Conservation (phyloP, 106 monocot genomes). For the Acorus gramineus region DNA sequence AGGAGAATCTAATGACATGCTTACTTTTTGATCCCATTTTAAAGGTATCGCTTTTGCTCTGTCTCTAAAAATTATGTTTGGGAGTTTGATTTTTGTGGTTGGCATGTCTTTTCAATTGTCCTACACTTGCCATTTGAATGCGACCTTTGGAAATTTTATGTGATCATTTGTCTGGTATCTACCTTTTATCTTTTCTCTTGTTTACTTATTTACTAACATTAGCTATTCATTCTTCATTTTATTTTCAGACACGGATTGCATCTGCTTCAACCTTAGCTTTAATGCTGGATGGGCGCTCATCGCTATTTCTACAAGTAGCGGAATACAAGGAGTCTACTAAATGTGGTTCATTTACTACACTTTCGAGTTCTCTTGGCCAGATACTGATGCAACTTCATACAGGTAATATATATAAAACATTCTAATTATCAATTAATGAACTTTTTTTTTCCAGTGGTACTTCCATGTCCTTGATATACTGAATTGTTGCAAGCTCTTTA, state of each 20-base stretch:
- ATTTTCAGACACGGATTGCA: slow-evolving; percentile 52
- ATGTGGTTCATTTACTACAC: slow-evolving; percentile 77
- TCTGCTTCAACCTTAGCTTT: slow-evolving; percentile 61
- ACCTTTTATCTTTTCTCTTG: too few species aligned
- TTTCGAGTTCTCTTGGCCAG: slow-evolving; percentile 81
- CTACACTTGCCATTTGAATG: too few species aligned
- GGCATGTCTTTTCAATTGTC: too few species aligned
- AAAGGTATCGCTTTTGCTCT: slow-evolving; percentile 28
- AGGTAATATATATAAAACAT: slow-evolving; percentile 29
- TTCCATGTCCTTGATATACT: too few species aligned
- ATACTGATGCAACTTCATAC: slow-evolving; percentile 86
- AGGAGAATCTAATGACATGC: slow-evolving; percentile 68
- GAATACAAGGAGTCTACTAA: slow-evolving; percentile 64
- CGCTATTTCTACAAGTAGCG: slow-evolving; percentile 72
- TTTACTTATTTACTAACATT: too few species aligned
- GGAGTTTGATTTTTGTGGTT: too few species aligned
- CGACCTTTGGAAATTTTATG: too few species aligned
- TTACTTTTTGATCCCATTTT: slow-evolving; percentile 85
- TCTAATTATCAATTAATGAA: too few species aligned
- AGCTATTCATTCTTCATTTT: not conserved
- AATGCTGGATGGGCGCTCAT: slow-evolving; percentile 64
- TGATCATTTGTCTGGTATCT: too few species aligned
- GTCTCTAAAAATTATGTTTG: too few species aligned
- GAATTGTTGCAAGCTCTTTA: too few species aligned
- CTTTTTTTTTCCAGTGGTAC: too few species aligned